These are phyloP conservation scores for Comarum palustre DNA, from an alignment of 306 rosid species.

Conservation along the genomic window DNA sequence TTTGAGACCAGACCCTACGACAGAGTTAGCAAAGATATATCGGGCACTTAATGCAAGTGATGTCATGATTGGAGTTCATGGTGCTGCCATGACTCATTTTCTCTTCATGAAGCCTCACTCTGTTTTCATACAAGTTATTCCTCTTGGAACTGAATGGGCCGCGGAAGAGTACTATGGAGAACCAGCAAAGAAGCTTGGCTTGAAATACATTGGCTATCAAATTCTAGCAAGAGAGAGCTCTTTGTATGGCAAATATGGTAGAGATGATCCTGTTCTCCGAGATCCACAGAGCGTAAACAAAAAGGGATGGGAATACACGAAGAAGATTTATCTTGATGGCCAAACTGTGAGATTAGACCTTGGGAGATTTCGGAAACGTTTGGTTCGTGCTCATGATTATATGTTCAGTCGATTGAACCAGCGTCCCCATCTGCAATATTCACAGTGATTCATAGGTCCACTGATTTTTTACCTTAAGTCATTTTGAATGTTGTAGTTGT, in stretches of 20 bases:
- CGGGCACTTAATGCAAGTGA: constrained; percentile 64
- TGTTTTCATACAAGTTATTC: constrained; percentile 81
- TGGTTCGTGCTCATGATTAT: constrained; percentile 56
- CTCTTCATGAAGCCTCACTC: constrained; percentile 67
- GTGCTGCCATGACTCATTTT: constrained; percentile 96
- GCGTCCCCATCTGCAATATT: constrained; percentile 21
- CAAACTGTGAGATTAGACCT: constrained; percentile 70
- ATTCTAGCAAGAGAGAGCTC: constrained; percentile 74
- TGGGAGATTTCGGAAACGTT: constrained; percentile 58
- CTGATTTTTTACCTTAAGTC: constrained; percentile 1
- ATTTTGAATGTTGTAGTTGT: constrained; percentile 17
- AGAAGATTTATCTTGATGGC: constrained; percentile 80
- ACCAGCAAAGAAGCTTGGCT: constrained; percentile 81
- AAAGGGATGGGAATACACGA: constrained; percentile 87
- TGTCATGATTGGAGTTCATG: constrained; percentile 91
- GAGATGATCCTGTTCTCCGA: constrained; percentile 55
- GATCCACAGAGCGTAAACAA: constrained; percentile 59
- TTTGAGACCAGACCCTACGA: constrained; percentile 51
- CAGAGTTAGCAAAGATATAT: constrained; percentile 84
- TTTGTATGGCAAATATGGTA: constrained; percentile 43
- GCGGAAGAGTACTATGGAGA: constrained; percentile 82
- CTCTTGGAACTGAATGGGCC: constrained; percentile 85
- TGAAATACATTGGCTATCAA: constrained; percentile 73
- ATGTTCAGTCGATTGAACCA: constrained; percentile 31
- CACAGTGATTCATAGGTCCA: constrained; percentile 26